phyloP scores from a whole-genome alignment of 1,284 basidiomycete species.

The Hypsizygus ulmarius region DNA sequence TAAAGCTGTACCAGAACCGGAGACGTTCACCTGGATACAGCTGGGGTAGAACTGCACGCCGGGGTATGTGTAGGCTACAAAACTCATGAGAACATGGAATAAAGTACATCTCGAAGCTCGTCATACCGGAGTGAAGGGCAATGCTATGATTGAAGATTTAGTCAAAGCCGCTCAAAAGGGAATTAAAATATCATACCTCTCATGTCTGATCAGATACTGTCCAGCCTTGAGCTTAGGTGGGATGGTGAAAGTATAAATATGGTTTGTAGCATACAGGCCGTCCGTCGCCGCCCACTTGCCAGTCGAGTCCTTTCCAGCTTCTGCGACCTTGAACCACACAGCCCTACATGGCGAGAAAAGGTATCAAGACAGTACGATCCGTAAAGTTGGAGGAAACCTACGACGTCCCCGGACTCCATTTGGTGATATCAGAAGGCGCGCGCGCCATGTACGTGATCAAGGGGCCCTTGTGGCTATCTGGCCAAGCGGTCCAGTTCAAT shows the following conservation, averaged over 20 bases:
- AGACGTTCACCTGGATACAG: constrained; percentile 51
- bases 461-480: constrained; percentile 42
- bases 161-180: neutral
- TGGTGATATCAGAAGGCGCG: constrained; percentile 44
- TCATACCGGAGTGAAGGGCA: constrained; percentile 14
- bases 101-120: neutral
- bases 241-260: constrained; percentile 39
- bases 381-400: constrained; percentile 22
- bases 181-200: constrained; percentile 6
- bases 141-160: constrained; percentile 5
- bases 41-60: constrained; percentile 46
- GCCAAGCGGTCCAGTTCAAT: constrained; percentile 53
- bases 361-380: neutral
- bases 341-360: constrained; percentile 18
- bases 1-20: constrained; percentile 45
- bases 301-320: constrained; percentile 33
- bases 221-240: constrained; percentile 34
- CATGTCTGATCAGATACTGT: constrained; percentile 19
- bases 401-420: constrained; percentile 42
- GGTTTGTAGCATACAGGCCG: constrained; percentile 32
- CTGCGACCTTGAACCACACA: constrained; percentile 45
- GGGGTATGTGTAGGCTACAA: constrained; percentile 30
- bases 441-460: constrained; percentile 48
- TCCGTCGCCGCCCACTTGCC: constrained; percentile 38
- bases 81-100: neutral